These are phyloP conservation scores for Sporothrix pseudoabietina DNA, from an alignment of 2,329 filamentous ascomycete genomes.

Conservation along the genomic window DNA sequence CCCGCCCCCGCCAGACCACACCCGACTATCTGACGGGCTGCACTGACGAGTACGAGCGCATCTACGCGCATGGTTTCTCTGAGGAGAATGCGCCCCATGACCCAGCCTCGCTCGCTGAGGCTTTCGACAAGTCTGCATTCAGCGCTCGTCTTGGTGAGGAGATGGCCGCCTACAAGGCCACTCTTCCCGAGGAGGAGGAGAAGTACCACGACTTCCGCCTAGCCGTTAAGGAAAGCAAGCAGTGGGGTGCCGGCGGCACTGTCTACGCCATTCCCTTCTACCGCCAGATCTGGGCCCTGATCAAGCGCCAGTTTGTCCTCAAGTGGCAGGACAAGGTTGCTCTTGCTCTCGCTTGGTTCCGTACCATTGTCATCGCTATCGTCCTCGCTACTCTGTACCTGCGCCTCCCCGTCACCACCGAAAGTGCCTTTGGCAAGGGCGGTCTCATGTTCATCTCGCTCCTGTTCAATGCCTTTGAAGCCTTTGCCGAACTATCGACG, in stretches of 20 bases:
- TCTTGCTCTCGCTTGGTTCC: conserved; percentile 70
- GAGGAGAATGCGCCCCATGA: conserved; percentile 67
- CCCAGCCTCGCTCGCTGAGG: conserved; percentile 66
- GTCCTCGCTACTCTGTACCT: conserved; percentile 80
- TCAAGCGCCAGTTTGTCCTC: conserved; percentile 81
- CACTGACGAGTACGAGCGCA: conserved; percentile 80
- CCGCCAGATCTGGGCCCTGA: conserved; percentile 77
- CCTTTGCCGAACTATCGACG: conserved; percentile 73
- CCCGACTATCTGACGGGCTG: conserved; percentile 81
- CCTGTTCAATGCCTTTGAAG: conserved; percentile 85
- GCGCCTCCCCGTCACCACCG: conserved; percentile 64
- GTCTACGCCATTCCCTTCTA: conserved; percentile 85
- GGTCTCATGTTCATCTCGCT: conserved; percentile 79
- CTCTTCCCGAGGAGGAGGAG: conserved; percentile 64
- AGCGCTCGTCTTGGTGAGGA: conserved; percentile 61
- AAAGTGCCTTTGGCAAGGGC: conserved; percentile 77
- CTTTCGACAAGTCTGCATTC: conserved; percentile 68
- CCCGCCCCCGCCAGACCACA: conserved; percentile 75
- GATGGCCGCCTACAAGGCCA: conserved; percentile 69
- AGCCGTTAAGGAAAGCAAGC: conserved; percentile 77
- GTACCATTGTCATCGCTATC: conserved; percentile 71
- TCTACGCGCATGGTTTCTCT: conserved; percentile 69
- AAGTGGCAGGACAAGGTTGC: conserved; percentile 85
- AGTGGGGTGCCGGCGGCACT: conserved; percentile 67
- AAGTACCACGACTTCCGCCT: conserved; percentile 74